A percentile compares a stretch with the other conserved stretches of the same genome.
phyloP scores from a whole-genome alignment of 768 basidiomycete species.

The Rubroboletus satanas region DNA sequence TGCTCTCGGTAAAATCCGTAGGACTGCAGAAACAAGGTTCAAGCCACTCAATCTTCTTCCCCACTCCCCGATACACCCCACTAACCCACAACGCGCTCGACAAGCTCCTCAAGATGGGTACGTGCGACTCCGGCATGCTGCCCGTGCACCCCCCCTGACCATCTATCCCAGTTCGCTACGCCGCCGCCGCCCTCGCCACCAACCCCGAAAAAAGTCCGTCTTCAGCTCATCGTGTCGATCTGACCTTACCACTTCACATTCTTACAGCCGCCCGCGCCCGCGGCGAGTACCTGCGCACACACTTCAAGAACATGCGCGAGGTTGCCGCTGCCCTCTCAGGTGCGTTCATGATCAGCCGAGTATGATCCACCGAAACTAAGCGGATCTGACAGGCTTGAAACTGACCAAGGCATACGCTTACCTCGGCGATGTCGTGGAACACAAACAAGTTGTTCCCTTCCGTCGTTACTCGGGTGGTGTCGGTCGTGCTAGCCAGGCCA shows the following conservation, averaged over 20 bases:
- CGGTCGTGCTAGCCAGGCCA: slow-evolving; percentile 90
- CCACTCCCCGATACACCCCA: slow-evolving; percentile 59
- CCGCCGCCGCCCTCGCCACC: slow-evolving; percentile 76
- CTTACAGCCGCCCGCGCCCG: slow-evolving; percentile 80
- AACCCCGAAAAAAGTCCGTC: slow-evolving; percentile 94
- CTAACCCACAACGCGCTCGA: slow-evolving; percentile 34
- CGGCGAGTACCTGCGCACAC: slow-evolving; percentile 96
- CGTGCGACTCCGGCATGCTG: slow-evolving; percentile 31
- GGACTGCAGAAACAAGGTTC: slow-evolving; percentile 31
- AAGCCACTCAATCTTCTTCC: slow-evolving; percentile 24
- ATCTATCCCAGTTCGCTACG: slow-evolving; percentile 76
- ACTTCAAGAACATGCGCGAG: slow-evolving; percentile 99
- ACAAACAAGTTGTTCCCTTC: slow-evolving; percentile 97
- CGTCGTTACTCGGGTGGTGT: slow-evolving; percentile 93
- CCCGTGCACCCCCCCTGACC: slow-evolving; percentile 18
- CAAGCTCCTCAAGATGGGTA: slow-evolving; percentile 63
- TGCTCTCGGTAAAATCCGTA: slow-evolving; percentile 21
- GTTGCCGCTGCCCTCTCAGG: slow-evolving; percentile 93
- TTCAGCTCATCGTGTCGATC: not conserved
- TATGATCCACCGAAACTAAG: not conserved
- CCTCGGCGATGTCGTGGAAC: slow-evolving; percentile 90
- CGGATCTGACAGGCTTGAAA: slow-evolving; percentile 65
- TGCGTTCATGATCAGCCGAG: slow-evolving; percentile 34
- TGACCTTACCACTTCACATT: slow-evolving; percentile 5
- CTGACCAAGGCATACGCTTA: slow-evolving; percentile 93